Evolutionary conservation across 345 rosid species (phyloP).

Genomic region (Euclidium syriacum): DNA sequence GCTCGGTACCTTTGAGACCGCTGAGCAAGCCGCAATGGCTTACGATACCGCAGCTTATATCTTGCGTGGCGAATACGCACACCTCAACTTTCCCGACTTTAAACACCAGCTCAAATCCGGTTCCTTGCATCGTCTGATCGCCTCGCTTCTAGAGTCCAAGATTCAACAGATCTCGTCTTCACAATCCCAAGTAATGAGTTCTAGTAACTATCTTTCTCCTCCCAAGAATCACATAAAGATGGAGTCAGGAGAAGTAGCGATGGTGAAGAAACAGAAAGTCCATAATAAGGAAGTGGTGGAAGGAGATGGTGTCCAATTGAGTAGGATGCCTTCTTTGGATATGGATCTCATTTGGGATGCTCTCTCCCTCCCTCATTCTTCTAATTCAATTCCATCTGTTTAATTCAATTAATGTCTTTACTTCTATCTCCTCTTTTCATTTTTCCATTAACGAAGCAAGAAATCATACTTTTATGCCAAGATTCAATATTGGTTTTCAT

Average conservation of each 20-base stretch:
- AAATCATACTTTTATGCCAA: conserved; percentile 2
- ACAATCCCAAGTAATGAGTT: conserved; percentile 19
- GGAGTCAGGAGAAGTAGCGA: conserved; percentile 34
- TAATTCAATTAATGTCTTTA: conserved; percentile 3
- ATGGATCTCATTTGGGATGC: conserved; percentile 98
- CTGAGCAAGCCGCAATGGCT: conserved; percentile 90
- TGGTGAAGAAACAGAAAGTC: conserved; percentile 30
- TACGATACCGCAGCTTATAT: conserved; percentile 92
- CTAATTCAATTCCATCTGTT: too few relatives aligned
- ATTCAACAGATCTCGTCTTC: conserved; percentile 27
- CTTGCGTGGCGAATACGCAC: conserved; percentile 78
- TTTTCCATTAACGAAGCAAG: background rate
- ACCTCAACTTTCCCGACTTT: conserved; percentile 85
- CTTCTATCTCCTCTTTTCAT: background rate
- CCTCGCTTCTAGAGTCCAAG: conserved; percentile 29
- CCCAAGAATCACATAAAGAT: conserved; percentile 28
- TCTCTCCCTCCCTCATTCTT: conserved; percentile 50
- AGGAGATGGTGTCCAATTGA: conserved; percentile 66
- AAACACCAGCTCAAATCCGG: conserved; percentile 66
- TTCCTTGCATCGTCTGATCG: conserved; percentile 40
- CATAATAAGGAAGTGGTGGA: conserved; percentile 32
- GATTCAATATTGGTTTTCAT: conserved; percentile 13
- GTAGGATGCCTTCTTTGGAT: conserved; percentile 97
- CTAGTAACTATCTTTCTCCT: conserved; percentile 12
- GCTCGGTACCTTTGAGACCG: conserved; percentile 91